Evolutionary conservation across 2,329 filamentous ascomycete species (phyloP), one percentile per base, ranked within the genome.

Genomic region (Emergomyces pasteurianus): DNA sequence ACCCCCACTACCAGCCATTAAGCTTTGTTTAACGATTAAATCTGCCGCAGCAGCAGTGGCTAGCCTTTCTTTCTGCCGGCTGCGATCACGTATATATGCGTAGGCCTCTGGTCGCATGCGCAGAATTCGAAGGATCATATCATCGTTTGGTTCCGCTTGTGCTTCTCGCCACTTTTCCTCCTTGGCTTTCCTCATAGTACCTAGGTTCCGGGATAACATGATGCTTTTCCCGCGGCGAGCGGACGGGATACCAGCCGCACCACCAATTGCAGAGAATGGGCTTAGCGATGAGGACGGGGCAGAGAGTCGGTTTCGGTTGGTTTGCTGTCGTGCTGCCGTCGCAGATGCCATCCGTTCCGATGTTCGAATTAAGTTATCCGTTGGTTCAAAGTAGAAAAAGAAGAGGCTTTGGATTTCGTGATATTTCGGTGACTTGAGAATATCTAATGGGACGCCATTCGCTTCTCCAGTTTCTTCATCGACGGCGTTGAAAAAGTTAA

Each of bases 371-470:
- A 99, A 82, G 67, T 89, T 92, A 63, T 95, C 89, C 0, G 91
- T 95, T 38, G 88, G 83, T 69, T 97, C 92, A 71, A 94, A 95
- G 79, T 99, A 99, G 80, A 97, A 99, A 81, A 97, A 99, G 78
- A 96, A 95, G 64, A 99, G 83, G 64, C 90, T 92, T 66, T 94
- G 90, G 59, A 99, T 84, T 74, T 99, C 94, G 78, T 96, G 92
- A 80, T 96, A 99, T 81, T 99, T 99, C 71, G 92, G 90, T 66
- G 90, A 95, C 76, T 95, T 96, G 71, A 99, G 83, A 38, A 96
- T 86, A 73, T 96, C 92, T 52, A 90, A 84, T 0, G 92, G 89
- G 2, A 99, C 90, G 65, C 94, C 94, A 63, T 94, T 83, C 28
- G 89, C 89, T 73, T 92, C 89, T 60, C 92, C 85, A 68, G 77